Percentiles rank a stretch among this genome's conserved stretches.
phyloP scores from a whole-genome alignment of 2,329 filamentous ascomycete species.

The Colletotrichum sidae region DNA sequence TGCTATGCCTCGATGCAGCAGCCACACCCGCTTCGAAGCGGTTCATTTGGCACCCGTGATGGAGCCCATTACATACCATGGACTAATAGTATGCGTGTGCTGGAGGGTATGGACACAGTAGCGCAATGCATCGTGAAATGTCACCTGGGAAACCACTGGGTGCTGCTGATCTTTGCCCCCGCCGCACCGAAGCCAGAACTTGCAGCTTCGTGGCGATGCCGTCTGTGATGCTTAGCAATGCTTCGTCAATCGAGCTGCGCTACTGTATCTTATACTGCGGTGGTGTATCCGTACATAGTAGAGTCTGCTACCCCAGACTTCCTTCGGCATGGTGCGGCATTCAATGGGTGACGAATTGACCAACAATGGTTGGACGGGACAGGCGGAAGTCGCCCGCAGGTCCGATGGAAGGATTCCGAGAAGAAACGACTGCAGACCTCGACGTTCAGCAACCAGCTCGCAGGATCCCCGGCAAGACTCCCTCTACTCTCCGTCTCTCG shows the following conservation, averaged over 20 bases:
- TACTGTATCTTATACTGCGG: too few species aligned
- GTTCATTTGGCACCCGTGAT: slow-evolving; percentile 17
- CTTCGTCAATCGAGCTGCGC: too few species aligned
- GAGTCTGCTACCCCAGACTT: too few species aligned
- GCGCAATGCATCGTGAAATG: not conserved
- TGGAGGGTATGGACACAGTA: not conserved
- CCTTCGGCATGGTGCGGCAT: too few species aligned
- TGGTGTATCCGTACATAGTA: too few species aligned
- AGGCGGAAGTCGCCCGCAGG: slow-evolving; percentile 11
- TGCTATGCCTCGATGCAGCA: slow-evolving; percentile 16
- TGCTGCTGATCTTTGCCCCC: slow-evolving; percentile 8
- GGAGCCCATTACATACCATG: not conserved
- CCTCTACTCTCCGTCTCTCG: not conserved
- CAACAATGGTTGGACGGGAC: slow-evolving; percentile 4
- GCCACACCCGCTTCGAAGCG: slow-evolving; percentile 33
- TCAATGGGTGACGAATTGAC: not conserved
- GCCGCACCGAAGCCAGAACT: too few species aligned
- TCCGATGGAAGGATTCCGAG: not conserved
- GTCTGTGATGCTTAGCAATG: too few species aligned
- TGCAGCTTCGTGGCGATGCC: too few species aligned
- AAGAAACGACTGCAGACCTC: slow-evolving; percentile 6
- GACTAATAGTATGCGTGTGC: not conserved
- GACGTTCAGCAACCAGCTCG: not conserved
- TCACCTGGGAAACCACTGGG: slow-evolving; percentile 19
- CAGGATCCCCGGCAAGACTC: not conserved